phyloP scores from a whole-genome alignment of 352 stramenopile species.

The Phytopythium oedochilum region DNA sequence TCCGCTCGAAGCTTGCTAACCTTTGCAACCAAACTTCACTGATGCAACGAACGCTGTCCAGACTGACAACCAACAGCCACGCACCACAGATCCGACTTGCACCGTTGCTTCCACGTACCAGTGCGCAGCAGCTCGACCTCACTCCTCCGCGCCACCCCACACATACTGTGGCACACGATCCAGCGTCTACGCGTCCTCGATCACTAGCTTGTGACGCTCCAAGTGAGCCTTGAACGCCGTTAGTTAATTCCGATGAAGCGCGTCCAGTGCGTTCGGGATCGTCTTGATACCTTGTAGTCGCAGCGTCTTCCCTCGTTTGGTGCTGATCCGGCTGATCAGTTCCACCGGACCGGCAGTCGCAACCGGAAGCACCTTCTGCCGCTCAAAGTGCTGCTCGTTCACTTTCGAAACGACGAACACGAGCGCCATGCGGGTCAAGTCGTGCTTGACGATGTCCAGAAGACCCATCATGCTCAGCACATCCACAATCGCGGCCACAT shows the following conservation, averaged over 20 bases:
- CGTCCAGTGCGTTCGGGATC: neutral
- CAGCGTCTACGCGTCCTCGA: neutral
- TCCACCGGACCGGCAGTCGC: neutral
- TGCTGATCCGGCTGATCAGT: neutral
- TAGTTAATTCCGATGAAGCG: neutral
- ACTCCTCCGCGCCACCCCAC: no score
- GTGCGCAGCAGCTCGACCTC: no score
- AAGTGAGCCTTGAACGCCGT: neutral
- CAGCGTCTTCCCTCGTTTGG: neutral
- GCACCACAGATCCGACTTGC: no score
- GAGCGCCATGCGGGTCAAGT: neutral
- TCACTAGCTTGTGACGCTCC: neutral
- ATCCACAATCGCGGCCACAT: neutral
- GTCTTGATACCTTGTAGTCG: neutral
- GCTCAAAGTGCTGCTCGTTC: neutral
- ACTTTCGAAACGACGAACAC: neutral
- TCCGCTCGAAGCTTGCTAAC: no score
- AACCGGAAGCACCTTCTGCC: neutral
- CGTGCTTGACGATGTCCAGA: neutral
- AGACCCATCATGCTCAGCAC: neutral
- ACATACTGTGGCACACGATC: neutral
- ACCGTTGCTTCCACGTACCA: no score
- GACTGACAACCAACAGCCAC: no score
- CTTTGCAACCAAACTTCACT: no score
- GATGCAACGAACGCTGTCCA: no score